Conservation (phyloP, 805 yeast genomes). For the Cyberlindnera japonica region DNA sequence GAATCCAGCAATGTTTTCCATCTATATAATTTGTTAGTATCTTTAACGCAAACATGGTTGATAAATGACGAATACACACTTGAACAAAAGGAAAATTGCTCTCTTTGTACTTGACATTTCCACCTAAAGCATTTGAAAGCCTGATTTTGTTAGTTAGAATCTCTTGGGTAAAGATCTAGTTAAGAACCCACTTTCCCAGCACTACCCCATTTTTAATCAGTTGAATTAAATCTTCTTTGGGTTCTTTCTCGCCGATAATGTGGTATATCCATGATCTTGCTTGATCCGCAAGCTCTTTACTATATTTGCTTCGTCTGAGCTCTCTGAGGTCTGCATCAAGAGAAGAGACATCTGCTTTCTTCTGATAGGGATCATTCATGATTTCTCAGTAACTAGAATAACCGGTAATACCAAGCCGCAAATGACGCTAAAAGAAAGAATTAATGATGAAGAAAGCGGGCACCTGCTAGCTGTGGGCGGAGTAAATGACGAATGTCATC, state of each 20-base stretch:
- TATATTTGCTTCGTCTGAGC: conserved; percentile 52
- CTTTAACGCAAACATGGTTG: background rate
- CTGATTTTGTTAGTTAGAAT: background rate
- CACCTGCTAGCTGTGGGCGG: too few relatives aligned
- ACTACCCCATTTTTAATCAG: conserved; percentile 58
- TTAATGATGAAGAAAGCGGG: too few relatives aligned
- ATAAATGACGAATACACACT: conserved; percentile 10
- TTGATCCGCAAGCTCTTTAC: conserved; percentile 33
- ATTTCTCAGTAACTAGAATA: too few relatives aligned
- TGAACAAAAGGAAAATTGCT: conserved; percentile 71
- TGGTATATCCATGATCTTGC: conserved; percentile 54
- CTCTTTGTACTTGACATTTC: conserved; percentile 45
- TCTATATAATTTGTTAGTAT: conserved; percentile 34
- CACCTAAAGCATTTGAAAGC: conserved; percentile 40
- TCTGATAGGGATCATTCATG: conserved; percentile 27
- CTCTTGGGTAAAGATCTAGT: background rate
- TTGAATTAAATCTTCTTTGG: conserved; percentile 46
- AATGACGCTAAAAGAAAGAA: too few relatives aligned
- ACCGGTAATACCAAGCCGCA: too few relatives aligned
- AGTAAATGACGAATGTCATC: background rate
- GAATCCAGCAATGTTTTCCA: conserved; percentile 82
- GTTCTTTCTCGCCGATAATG: conserved; percentile 33
- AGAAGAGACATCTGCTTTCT: conserved; percentile 45
- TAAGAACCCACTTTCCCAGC: conserved; percentile 36
- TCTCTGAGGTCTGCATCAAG: conserved; percentile 57